Conservation (phyloP, 2,329 filamentous ascomycete species). For the Ophiostoma himal-ulmi region DNA sequence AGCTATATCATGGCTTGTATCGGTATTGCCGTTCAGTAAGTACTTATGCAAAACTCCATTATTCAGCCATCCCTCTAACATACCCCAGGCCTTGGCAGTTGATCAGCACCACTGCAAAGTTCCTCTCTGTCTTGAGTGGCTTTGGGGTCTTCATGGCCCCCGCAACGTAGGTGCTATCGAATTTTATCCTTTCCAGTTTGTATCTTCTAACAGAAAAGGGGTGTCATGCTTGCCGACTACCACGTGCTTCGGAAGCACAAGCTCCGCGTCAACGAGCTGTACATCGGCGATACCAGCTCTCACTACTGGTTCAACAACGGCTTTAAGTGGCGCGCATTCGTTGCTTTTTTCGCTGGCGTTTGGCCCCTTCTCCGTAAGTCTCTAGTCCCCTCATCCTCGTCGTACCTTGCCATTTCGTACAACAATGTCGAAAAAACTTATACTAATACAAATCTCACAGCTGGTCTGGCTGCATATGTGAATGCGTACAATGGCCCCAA, state of each 20-base stretch:
- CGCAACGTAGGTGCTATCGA: constrained; percentile 27
- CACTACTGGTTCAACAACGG: constrained; percentile 41
- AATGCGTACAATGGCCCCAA: not conserved
- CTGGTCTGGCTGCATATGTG: not conserved
- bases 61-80: not conserved
- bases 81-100: constrained; percentile 29
- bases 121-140: constrained; percentile 29
- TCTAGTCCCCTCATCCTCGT: not conserved
- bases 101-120: constrained; percentile 30
- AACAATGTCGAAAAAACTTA: not conserved
- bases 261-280: constrained; percentile 41
- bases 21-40: constrained; percentile 20
- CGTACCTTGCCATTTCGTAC: not conserved
- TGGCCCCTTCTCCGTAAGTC: constrained; percentile 32
- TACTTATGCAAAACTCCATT: not conserved
- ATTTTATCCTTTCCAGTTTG: not conserved
- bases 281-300: constrained; percentile 33
- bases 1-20: constrained; percentile 24
- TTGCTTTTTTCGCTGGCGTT: constrained; percentile 31
- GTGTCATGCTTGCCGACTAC: constrained; percentile 24
- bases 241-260: constrained; percentile 32
- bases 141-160: constrained; percentile 43
- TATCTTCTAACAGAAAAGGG: not conserved
- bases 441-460: not conserved
- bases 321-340: constrained; percentile 35